phyloP scores from a whole-genome alignment of 2,329 filamentous ascomycete genomes.

The Huntiella moniliformis region DNA sequence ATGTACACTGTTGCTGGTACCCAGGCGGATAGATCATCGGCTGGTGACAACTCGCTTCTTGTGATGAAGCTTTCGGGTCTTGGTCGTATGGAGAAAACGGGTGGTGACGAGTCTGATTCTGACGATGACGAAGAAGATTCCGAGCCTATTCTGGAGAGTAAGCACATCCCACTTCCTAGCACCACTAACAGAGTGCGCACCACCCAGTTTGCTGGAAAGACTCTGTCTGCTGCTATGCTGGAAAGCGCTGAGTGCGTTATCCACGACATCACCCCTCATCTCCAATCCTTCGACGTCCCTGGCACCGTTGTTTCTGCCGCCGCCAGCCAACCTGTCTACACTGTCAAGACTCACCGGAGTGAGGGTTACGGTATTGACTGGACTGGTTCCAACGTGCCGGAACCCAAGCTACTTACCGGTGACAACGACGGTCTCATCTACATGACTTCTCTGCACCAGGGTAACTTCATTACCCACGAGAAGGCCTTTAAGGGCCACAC shows the following conservation, averaged over 20 bases:
- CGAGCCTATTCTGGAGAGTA: constrained; percentile 87
- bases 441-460: constrained; percentile 66
- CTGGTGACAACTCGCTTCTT: constrained; percentile 82
- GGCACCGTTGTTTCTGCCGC: constrained; percentile 61
- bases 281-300: constrained; percentile 76
- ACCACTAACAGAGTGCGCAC: constrained; percentile 88
- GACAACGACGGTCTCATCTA: constrained; percentile 86
- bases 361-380: constrained; percentile 97
- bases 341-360: constrained; percentile 73
- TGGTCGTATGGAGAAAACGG: constrained; percentile 62
- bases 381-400: constrained; percentile 44
- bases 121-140: constrained; percentile 56
- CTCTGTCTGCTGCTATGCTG: constrained; percentile 78
- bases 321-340: constrained; percentile 76
- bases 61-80: constrained; percentile 91
- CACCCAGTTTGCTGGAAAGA: constrained; percentile 63
- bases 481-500: constrained; percentile 69
- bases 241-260: constrained; percentile 79
- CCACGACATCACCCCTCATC: constrained; percentile 82
- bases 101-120: constrained; percentile 45
- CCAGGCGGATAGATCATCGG: constrained; percentile 58
- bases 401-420: constrained; percentile 73
- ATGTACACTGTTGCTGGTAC: constrained; percentile 91
- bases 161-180: constrained; percentile 65
- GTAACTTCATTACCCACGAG: constrained; percentile 76